phyloP scores from a whole-genome alignment of 768 basidiomycete genomes.

The Dioszegia crocea region DNA sequence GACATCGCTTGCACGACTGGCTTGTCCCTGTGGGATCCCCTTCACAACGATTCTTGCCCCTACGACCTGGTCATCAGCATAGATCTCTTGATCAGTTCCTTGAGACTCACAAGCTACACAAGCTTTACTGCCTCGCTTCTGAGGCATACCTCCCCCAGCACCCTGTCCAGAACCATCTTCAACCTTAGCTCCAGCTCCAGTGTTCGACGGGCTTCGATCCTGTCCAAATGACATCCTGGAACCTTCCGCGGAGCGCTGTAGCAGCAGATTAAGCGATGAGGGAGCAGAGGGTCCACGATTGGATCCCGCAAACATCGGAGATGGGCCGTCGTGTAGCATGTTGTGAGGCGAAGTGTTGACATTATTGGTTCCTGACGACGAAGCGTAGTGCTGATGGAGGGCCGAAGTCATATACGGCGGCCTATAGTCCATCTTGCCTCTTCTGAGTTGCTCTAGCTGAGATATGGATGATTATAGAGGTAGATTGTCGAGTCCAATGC shows the following conservation, averaged over 20 bases:
- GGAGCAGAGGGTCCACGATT: background rate
- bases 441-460: no score
- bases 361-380: background rate
- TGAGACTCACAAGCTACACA: constrained; percentile 33
- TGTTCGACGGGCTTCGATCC: background rate
- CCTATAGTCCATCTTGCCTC: background rate
- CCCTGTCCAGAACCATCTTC: background rate
- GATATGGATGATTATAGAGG: no score
- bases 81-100: background rate
- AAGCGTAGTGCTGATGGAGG: background rate
- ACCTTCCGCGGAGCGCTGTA: background rate
- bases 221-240: background rate
- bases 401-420: background rate
- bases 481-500: no score
- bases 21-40: constrained; percentile 27
- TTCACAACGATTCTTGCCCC: constrained; percentile 48
- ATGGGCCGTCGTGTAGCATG: background rate
- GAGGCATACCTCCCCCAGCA: background rate
- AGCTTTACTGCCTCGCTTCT: constrained; percentile 37
- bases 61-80: constrained; percentile 28
- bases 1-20: constrained; percentile 34
- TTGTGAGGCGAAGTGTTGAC: background rate
- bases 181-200: background rate
- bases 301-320: background rate
- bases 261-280: background rate